Conservation (phyloP, 2,329 filamentous ascomycete genomes). For the Trichocomaceae sp. region DNA sequence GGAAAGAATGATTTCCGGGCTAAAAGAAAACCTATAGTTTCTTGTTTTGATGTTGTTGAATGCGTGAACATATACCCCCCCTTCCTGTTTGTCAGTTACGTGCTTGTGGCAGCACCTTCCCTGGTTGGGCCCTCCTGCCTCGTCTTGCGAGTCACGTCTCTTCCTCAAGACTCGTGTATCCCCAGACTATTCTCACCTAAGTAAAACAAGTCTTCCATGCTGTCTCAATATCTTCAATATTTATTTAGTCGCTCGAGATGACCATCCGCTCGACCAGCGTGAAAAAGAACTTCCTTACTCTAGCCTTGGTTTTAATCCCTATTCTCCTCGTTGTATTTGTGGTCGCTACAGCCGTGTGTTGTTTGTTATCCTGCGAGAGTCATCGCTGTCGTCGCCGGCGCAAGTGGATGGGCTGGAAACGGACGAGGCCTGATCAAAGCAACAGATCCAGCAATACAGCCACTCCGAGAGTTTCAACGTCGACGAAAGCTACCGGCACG, state of each 20-base stretch:
- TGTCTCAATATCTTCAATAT: neutral
- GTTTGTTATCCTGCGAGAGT: conserved; percentile 30
- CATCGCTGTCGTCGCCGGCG: neutral
- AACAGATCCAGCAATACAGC: conserved; percentile 27
- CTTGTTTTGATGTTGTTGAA: neutral
- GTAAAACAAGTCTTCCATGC: too few species aligned
- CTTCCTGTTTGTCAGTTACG: neutral
- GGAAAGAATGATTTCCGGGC: conserved; percentile 28
- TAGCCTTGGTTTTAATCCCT: conserved; percentile 43
- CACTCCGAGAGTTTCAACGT: conserved; percentile 26
- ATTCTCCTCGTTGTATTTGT: conserved; percentile 39
- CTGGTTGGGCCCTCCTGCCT: neutral
- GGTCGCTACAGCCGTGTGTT: conserved; percentile 34
- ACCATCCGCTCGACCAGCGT: conserved; percentile 24
- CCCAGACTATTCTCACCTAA: conserved; percentile 4
- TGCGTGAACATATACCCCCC: neutral
- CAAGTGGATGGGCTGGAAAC: conserved; percentile 3
- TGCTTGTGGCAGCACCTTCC: neutral
- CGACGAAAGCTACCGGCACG: conserved; percentile 27
- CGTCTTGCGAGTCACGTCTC: neutral
- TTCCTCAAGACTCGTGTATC: conserved; percentile 6
- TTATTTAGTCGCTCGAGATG: conserved; percentile 19
- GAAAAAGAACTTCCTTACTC: conserved; percentile 35
- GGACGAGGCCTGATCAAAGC: conserved; percentile 9
- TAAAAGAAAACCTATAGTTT: neutral